Evolutionary conservation across 345 rosid genomes (phyloP).

Genomic region (Ricinus communis): DNA sequence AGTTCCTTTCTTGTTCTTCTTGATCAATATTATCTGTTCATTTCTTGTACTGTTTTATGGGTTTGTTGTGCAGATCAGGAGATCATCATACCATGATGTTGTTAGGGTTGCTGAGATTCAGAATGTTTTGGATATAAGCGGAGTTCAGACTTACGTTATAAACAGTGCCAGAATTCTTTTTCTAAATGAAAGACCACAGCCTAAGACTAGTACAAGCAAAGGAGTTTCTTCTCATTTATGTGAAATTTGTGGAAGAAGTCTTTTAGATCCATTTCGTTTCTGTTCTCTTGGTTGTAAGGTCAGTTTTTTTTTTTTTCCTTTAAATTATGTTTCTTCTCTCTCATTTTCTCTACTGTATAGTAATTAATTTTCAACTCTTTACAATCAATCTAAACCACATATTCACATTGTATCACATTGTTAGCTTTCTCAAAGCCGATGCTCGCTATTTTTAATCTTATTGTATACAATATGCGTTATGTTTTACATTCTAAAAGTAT

Average conservation of each 20-base stretch:
- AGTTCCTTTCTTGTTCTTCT: neutral
- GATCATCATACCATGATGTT: constrained; percentile 90
- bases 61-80: constrained; percentile 52
- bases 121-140: constrained; percentile 65
- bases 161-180: constrained; percentile 83
- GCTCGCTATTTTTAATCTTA: too few relatives aligned
- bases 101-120: constrained; percentile 84
- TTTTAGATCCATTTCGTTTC: constrained; percentile 78
- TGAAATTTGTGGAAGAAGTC: constrained; percentile 78
- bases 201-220: constrained; percentile 40
- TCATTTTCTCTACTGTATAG: too few relatives aligned
- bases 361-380: too few relatives aligned
- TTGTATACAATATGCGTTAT: too few relatives aligned
- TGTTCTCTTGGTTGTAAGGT: constrained; percentile 97
- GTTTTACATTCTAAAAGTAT: too few relatives aligned
- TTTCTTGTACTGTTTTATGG: neutral
- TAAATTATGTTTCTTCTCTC: neutral
- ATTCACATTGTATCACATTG: too few relatives aligned
- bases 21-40: too few relatives aligned
- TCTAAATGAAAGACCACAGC: constrained; percentile 81
- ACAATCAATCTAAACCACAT: too few relatives aligned
- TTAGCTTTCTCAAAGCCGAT: too few relatives aligned
- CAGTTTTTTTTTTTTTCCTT: constrained; percentile 1
- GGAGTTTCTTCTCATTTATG: constrained; percentile 62
- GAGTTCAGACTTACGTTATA: constrained; percentile 85